Evolutionary conservation across 2,329 filamentous ascomycete genomes (phyloP), one percentile per base, ranked within the genome.

Genomic region (Colletotrichum abscissum): DNA sequence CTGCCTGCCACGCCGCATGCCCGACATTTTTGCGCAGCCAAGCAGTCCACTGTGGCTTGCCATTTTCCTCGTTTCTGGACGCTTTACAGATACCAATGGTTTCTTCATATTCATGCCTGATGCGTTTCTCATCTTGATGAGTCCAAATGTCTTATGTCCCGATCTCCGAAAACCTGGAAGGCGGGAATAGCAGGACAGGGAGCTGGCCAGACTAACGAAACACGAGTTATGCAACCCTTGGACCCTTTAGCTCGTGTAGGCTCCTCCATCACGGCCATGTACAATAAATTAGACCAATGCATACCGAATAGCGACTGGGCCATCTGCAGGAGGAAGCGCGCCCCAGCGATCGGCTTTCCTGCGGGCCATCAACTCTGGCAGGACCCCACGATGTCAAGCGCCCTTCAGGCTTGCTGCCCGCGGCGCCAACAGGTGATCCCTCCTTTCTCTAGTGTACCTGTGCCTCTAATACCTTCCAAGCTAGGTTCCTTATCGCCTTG

Each of bases 311-410:
- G 35, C 33, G 38, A 26, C 11, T 19, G 63, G 12, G 9, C 42
- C 30, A 30, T 67, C 63, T 67, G 46, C 63, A 67, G 63, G 60
- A 71, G 68, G n/a, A 62, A 71, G 28, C 52, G 49, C n/a, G 33
- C n/a, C 38, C 59, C 57, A 33, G 42, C 57, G 64, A 72, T 72
- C 69, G 69, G 24, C 35, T 38, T 63, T 68, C 68, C 63, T 38
- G 69, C 69, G 26, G 64, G 6, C 57, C 69, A 72, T 72, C 64
- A 72, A 33, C 49, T 30, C 28, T n/a, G 33, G 14, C 26, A 19
- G 35, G 26, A 42, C 30, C 42, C 42, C 65, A 55, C 56, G 56
- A 30, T 38, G 28, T 38, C 46, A 62, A 63, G 52, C 52, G 33
- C 38, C 58, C 58, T 38, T 14, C 38, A 2, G 28, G 56, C 30